These are phyloP conservation scores for Wallacemonas sp. DNA, from an alignment of 208 protist species.

Conservation along the genomic window DNA sequence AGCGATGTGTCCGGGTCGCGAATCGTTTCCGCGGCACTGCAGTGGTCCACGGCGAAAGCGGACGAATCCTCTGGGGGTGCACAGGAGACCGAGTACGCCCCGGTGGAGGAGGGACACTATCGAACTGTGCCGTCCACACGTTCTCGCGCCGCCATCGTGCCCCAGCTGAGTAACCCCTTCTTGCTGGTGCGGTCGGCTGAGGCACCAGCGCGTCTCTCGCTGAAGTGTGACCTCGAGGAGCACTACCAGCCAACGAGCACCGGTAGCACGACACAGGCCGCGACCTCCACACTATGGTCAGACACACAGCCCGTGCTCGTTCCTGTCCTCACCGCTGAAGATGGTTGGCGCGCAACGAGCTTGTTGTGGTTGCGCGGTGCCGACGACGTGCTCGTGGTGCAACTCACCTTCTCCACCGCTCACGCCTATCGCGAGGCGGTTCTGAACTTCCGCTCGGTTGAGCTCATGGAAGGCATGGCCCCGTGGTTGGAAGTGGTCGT, in stretches of 20 bases:
- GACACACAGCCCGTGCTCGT: slow-evolving; percentile 5
- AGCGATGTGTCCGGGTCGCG: slow-evolving; percentile 17
- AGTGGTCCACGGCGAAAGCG: slow-evolving; percentile 1
- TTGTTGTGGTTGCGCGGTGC: slow-evolving; percentile 18
- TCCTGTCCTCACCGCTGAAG: not conserved
- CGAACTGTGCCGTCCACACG: slow-evolving; percentile 21
- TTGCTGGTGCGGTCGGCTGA: slow-evolving; percentile 1
- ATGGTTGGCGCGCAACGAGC: slow-evolving; percentile 4
- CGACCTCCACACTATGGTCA: slow-evolving; percentile 23
- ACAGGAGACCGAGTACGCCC: not conserved
- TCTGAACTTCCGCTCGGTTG: slow-evolving; percentile 38
- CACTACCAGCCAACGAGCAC: slow-evolving; percentile 2
- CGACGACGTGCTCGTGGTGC: slow-evolving; percentile 25
- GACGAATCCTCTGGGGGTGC: not conserved
- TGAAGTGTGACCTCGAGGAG: slow-evolving; percentile 1
- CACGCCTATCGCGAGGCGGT: slow-evolving; percentile 45
- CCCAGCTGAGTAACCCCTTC: slow-evolving; percentile 30
- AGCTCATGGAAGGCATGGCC: slow-evolving; percentile 2
- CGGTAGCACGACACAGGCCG: not conserved
- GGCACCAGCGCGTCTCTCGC: not conserved
- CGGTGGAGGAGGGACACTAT: slow-evolving; percentile 10
- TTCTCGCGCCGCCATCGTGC: slow-evolving; percentile 18
- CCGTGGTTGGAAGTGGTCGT: slow-evolving; percentile 11
- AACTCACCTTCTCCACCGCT: slow-evolving; percentile 31
- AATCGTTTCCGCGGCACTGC: slow-evolving; percentile 7